A percentile compares a stretch with the other conserved stretches of the same genome.
Evolutionary conservation across 768 basidiomycete genomes (phyloP).

Genomic region (Fomitopsis pulvina): DNA sequence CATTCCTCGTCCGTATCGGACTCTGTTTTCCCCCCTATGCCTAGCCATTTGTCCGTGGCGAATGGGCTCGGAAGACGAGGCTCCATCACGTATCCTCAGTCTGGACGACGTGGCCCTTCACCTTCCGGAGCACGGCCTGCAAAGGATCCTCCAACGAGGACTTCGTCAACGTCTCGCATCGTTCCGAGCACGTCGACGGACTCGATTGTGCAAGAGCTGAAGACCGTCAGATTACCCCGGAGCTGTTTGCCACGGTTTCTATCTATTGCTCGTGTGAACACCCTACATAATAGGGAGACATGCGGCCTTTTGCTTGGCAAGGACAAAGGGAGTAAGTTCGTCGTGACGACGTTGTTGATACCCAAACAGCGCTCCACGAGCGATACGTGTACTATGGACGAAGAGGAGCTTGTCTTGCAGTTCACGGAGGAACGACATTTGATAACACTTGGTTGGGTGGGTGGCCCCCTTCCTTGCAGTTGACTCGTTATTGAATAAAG

Average conservation of each 20-base stretch:
- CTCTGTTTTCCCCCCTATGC: slow-evolving; percentile 16
- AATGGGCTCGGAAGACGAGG: slow-evolving; percentile 10
- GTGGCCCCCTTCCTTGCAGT: slow-evolving; percentile 19
- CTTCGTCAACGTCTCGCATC: slow-evolving; percentile 23
- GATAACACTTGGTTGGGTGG: slow-evolving; percentile 89
- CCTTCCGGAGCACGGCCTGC: slow-evolving; percentile 19
- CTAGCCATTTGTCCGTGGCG: slow-evolving; percentile 13
- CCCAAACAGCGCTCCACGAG: slow-evolving; percentile 86
- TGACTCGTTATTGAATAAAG: not conserved
- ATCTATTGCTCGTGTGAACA: slow-evolving; percentile 73
- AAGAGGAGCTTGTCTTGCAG: slow-evolving; percentile 79
- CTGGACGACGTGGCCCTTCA: slow-evolving; percentile 16
- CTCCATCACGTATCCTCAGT: slow-evolving; percentile 11
- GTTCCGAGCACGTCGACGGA: slow-evolving; percentile 25
- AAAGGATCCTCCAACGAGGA: slow-evolving; percentile 18
- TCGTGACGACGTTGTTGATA: slow-evolving; percentile 78
- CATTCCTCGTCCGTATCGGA: slow-evolving; percentile 23
- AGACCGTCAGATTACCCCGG: slow-evolving; percentile 62
- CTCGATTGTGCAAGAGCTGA: slow-evolving; percentile 37
- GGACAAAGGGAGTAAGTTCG: slow-evolving; percentile 47
- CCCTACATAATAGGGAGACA: slow-evolving; percentile 73
- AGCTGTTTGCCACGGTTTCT: slow-evolving; percentile 73
- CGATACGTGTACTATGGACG: slow-evolving; percentile 91
- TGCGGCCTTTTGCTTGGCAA: slow-evolving; percentile 82
- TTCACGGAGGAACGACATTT: slow-evolving; percentile 78